These are phyloP conservation scores for Alternaria ethzedia DNA, from an alignment of 2,329 filamentous ascomycete genomes.

Conservation along the genomic window DNA sequence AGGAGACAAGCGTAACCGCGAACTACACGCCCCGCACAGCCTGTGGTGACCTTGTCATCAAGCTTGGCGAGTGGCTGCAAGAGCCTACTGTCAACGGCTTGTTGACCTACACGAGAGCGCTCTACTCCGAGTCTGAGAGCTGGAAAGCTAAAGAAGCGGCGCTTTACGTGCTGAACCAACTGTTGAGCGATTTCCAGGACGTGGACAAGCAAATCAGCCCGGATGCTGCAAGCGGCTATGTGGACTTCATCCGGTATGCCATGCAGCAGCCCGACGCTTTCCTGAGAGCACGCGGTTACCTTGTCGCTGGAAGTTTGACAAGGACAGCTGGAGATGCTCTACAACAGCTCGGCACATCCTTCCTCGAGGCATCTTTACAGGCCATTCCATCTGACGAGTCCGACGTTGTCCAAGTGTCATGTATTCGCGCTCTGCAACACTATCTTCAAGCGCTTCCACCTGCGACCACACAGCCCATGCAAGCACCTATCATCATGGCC, in stretches of 20 bases:
- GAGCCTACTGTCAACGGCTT: constrained; percentile 78
- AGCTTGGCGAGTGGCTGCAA: constrained; percentile 88
- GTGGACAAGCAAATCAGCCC: constrained; percentile 72
- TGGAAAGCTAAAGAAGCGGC: constrained; percentile 79
- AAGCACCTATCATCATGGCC: constrained; percentile 65
- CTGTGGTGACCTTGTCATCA: constrained; percentile 89
- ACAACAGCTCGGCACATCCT: constrained; percentile 61
- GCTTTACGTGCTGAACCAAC: constrained; percentile 83
- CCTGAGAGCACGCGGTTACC: constrained; percentile 82
- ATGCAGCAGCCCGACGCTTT: constrained; percentile 76
- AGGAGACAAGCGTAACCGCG: constrained; percentile 91
- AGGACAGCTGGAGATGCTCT: constrained; percentile 68
- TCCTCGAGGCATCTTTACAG: constrained; percentile 76
- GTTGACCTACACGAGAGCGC: constrained; percentile 73
- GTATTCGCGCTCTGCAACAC: constrained; percentile 82
- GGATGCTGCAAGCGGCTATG: constrained; percentile 74
- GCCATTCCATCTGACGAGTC: constrained; percentile 77
- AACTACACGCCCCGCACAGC: constrained; percentile 96
- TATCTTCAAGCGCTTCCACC: constrained; percentile 63
- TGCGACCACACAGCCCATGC: constrained; percentile 61
- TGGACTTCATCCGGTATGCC: constrained; percentile 80
- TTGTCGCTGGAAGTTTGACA: constrained; percentile 81
- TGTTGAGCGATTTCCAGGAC: constrained; percentile 83
- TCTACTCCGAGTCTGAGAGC: constrained; percentile 66
- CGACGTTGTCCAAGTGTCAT: constrained; percentile 90